A percentile compares a stretch with the other conserved stretches of the same genome.
Conservation (phyloP, 169 alveolate species). For the Plasmodium berghei region DNA sequence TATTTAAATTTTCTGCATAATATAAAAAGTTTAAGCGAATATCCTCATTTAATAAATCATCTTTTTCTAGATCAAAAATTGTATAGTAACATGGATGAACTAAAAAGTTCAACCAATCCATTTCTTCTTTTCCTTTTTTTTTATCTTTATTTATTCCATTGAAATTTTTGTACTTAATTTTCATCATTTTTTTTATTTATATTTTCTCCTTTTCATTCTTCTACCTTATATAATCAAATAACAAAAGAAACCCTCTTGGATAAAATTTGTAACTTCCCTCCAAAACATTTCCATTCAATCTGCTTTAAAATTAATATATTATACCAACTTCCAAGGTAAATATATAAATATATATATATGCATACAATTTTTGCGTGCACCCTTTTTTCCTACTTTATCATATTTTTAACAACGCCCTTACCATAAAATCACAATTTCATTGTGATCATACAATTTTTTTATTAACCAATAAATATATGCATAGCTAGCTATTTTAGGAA, state of each 20-base stretch:
- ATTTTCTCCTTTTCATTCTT: not conserved
- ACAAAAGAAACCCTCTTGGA: too few species aligned
- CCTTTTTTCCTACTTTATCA: too few species aligned
- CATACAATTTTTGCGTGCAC: too few species aligned
- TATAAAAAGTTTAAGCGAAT: constrained; percentile 18
- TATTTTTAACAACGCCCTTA: too few species aligned
- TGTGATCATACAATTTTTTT: too few species aligned
- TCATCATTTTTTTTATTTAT: constrained; percentile 22
- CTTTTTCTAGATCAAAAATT: constrained; percentile 32
- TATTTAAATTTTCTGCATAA: constrained; percentile 7
- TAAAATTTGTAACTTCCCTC: too few species aligned
- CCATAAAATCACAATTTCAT: too few species aligned
- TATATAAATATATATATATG: not conserved
- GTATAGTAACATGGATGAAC: constrained; percentile 54
- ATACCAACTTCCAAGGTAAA: not conserved
- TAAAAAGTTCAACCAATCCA: constrained; percentile 13
- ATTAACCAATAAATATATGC: too few species aligned
- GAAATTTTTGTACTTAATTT: constrained; percentile 33
- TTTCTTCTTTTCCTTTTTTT: not conserved
- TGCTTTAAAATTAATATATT: too few species aligned
- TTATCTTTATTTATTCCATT: constrained; percentile 26
- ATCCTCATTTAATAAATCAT: constrained; percentile 22
- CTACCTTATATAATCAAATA: not conserved
- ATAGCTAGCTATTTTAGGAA: too few species aligned
- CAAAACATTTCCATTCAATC: not conserved